A percentile compares a stretch with the other conserved stretches of the same genome.
phyloP scores from a whole-genome alignment of 2,329 filamentous ascomycete species.

The Claviceps cyperi region DNA sequence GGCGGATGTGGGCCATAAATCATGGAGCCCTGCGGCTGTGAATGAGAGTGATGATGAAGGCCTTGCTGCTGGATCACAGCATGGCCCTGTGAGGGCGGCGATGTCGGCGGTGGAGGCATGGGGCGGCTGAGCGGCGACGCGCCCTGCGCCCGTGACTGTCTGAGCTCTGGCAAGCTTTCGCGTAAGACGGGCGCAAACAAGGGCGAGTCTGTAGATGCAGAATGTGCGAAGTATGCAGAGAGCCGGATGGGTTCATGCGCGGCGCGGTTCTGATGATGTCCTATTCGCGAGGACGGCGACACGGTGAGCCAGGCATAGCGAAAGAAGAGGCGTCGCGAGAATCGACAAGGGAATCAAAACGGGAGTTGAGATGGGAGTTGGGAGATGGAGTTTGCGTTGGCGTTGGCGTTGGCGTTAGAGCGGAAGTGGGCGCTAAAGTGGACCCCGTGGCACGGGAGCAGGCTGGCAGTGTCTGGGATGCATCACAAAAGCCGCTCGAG shows the following conservation, averaged over 20 bases:
- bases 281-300: conserved; percentile 5
- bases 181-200: conserved; percentile 23
- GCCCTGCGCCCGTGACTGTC: conserved; percentile 29
- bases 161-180: conserved; percentile 17
- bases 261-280: conserved; percentile 3
- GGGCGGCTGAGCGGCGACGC: conserved; percentile 30
- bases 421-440: conserved; percentile 2
- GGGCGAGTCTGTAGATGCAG: conserved; percentile 28
- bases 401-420: not conserved
- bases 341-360: not conserved
- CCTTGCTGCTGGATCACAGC: conserved; percentile 12
- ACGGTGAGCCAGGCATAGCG: conserved; percentile 2
- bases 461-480: conserved; percentile 14
- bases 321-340: conserved; percentile 3
- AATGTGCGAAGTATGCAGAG: conserved; percentile 19
- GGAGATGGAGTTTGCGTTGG: not conserved
- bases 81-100: conserved; percentile 25
- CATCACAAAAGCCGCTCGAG: conserved; percentile 10
- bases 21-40: conserved; percentile 20
- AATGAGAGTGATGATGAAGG: conserved; percentile 12
- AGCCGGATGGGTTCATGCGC: conserved; percentile 2
- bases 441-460: conserved; percentile 7
- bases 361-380: not conserved
- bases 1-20: conserved; percentile 32
- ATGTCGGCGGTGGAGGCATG: conserved; percentile 31